Percentiles rank a stretch among this genome's conserved stretches.
phyloP scores from a whole-genome alignment of 78 protist genomes.

The Polysphondylium violaceum region DNA sequence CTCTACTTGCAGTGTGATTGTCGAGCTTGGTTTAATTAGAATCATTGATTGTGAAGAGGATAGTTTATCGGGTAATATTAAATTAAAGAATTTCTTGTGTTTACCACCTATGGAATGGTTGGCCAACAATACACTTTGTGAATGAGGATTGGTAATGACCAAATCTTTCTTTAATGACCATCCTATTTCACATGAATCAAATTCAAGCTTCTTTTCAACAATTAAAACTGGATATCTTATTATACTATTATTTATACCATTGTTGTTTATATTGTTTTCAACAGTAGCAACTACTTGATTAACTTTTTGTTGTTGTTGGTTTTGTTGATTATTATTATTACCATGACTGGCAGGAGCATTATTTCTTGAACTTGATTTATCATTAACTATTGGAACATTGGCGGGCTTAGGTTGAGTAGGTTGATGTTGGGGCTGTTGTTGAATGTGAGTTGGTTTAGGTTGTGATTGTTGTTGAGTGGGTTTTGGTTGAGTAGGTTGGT shows the following conservation, averaged over 20 bases:
- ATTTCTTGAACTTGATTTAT: too few relatives aligned
- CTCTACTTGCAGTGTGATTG: background rate
- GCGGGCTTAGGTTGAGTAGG: background rate
- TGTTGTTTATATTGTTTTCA: background rate
- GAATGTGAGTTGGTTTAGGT: background rate
- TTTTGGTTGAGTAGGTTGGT: background rate
- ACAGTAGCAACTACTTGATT: background rate
- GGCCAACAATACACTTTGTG: conserved; percentile 12
- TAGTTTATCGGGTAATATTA: background rate
- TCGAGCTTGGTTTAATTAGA: background rate
- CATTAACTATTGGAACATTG: background rate
- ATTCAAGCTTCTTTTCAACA: conserved; percentile 11
- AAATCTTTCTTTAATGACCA: background rate
- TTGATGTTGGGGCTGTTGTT: background rate
- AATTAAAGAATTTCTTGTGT: background rate
- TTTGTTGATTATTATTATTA: background rate
- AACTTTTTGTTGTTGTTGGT: background rate
- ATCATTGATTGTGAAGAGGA: background rate
- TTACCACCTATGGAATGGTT: background rate
- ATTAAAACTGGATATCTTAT: conserved; percentile 15
- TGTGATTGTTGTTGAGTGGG: conserved; percentile 14
- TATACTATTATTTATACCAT: background rate
- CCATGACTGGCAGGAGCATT: background rate
- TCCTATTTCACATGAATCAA: conserved; percentile 14
- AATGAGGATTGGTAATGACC: conserved; percentile 23